A percentile compares a stretch with the other conserved stretches of the same genome.
Conservation (phyloP, 768 basidiomycete genomes). For the Kwoniella sp. region DNA sequence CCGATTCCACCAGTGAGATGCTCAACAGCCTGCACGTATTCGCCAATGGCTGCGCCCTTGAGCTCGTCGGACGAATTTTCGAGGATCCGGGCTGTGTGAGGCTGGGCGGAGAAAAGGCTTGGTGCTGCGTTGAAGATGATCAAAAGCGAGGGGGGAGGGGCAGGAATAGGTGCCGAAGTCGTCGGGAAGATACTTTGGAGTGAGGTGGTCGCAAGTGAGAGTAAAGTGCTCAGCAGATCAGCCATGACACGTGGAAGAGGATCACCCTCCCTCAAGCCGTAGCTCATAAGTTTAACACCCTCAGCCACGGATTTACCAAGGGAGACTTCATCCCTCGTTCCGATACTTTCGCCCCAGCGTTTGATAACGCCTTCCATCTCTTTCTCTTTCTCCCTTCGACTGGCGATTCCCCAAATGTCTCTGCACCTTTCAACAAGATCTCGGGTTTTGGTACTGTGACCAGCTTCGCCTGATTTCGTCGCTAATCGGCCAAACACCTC, state of each 20-base stretch:
- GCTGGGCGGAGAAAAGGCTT: slow-evolving; percentile 23
- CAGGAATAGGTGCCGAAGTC: slow-evolving; percentile 19
- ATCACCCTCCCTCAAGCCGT: slow-evolving; percentile 22
- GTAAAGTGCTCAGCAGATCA: slow-evolving; percentile 24
- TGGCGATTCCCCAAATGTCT: slow-evolving; percentile 48
- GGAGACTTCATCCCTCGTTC: slow-evolving; percentile 25
- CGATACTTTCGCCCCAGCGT: slow-evolving; percentile 42
- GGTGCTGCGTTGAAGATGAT: slow-evolving; percentile 32
- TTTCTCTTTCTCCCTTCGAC: slow-evolving; percentile 37
- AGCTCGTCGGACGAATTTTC: slow-evolving; percentile 47
- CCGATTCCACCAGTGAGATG: slow-evolving; percentile 39
- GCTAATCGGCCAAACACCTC: slow-evolving; percentile 38
- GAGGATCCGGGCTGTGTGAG: slow-evolving; percentile 12
- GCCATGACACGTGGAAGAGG: slow-evolving; percentile 30
- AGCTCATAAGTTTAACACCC: slow-evolving; percentile 34
- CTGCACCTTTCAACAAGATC: slow-evolving; percentile 47
- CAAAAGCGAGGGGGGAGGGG: slow-evolving; percentile 41
- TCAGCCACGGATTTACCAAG: slow-evolving; percentile 36
- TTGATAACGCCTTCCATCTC: slow-evolving; percentile 42
- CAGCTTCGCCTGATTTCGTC: slow-evolving; percentile 21
- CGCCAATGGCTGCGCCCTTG: slow-evolving; percentile 48
- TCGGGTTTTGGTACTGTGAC: slow-evolving; percentile 20
- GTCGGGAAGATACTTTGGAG: slow-evolving; percentile 43
- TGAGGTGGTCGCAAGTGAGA: slow-evolving; percentile 19
- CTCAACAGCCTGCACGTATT: slow-evolving; percentile 45